Percentiles rank a stretch among this genome's conserved stretches.
Conservation (phyloP, 1,284 basidiomycete genomes). For the Agaricales sp. region DNA sequence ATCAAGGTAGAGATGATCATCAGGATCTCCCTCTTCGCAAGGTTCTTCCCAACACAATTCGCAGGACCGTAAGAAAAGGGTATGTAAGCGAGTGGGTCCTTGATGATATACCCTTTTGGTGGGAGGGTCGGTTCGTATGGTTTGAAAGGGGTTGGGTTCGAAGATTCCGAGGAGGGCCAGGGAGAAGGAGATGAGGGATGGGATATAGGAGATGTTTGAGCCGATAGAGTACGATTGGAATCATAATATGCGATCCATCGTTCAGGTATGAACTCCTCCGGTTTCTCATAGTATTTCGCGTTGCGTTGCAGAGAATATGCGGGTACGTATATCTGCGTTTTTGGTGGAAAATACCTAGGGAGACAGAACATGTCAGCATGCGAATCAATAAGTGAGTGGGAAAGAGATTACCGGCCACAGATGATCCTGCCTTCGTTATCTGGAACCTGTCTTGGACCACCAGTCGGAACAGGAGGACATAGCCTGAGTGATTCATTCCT, state of each 20-base stretch:
- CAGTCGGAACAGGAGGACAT: slow-evolving; percentile 39
- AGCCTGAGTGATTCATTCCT: slow-evolving; percentile 53
- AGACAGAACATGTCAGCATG: slow-evolving; percentile 8
- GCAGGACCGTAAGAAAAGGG: slow-evolving; percentile 29
- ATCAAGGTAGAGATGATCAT: slow-evolving; percentile 18
- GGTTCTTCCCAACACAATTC: slow-evolving; percentile 25
- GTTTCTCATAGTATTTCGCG: slow-evolving; percentile 25
- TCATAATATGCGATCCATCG: slow-evolving; percentile 19
- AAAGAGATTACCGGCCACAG: slow-evolving; percentile 20
- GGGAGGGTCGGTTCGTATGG: slow-evolving; percentile 5
- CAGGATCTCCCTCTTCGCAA: slow-evolving; percentile 25
- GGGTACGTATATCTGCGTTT: slow-evolving; percentile 35
- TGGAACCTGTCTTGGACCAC: slow-evolving; percentile 37
- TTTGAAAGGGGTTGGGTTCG: slow-evolving; percentile 11
- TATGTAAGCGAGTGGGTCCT: slow-evolving; percentile 23
- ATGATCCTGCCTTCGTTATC: slow-evolving; percentile 24
- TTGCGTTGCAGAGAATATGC: slow-evolving; percentile 35
- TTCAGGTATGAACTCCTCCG: slow-evolving; percentile 31
- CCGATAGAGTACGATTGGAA: background rate
- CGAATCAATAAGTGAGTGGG: slow-evolving; percentile 11
- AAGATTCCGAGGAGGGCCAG: background rate
- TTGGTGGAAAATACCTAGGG: slow-evolving; percentile 36
- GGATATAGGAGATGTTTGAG: slow-evolving; percentile 10
- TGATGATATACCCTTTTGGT: slow-evolving; percentile 11
- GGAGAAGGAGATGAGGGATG: background rate